Base-by-base conservation (phyloP, 495 filamentous ascomycete genomes). In the Aspergillus hancockii region DNA sequence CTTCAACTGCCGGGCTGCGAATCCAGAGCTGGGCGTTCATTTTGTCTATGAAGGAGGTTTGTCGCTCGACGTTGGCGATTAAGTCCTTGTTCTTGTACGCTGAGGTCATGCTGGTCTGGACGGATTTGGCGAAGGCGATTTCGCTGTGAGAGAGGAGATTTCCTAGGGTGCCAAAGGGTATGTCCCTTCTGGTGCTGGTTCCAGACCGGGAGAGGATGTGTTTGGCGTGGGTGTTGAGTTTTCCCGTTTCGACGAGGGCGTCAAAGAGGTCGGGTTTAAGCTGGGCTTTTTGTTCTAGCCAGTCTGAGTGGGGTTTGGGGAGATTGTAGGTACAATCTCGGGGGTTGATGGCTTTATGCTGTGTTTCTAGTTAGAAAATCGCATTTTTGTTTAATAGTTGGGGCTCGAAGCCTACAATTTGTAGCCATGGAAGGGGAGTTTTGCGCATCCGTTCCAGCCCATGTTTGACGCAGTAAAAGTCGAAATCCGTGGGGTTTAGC, bases 21-120 rank as follows among this genome's bases (percentile, higher is more conserved):
- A 78, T 64, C 67, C 67, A 71, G 25, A 72, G 65, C 9, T 66
- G 50, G 6, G 18, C 30, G 34, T 65, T 23, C 67, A 72, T 72
- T 46, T 68, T 72, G 21, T 66, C 53, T 8, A 70, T 36, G 50
- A 72, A 72, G 0, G 47, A 25, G n/a, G 49, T 56, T 52, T 71
- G 66, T 23, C 66, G 59, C 18, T 60, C 13, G 31, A 69, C 62
- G 18, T 59, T 52, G 1, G 58, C 54, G 16, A 57, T 30, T 22
- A 56, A 32, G n/a, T 40, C n/a, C 23, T 56, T 49, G 22, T 56
- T 56, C 9, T 32, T 18, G 12, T 6, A 8, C 1, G 54, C 22
- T 7, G 47, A 6, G 14, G 31, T 0, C 10, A 45, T 46, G 6
- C 22, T 19, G 3, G 54, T 46, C 18, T 56, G 22, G 13, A 46